A percentile compares a stretch with the other conserved stretches of the same genome.
These are phyloP conservation scores for Fusarium liriodendri DNA, from an alignment of 2,329 filamentous ascomycete genomes.

Conservation along the genomic window DNA sequence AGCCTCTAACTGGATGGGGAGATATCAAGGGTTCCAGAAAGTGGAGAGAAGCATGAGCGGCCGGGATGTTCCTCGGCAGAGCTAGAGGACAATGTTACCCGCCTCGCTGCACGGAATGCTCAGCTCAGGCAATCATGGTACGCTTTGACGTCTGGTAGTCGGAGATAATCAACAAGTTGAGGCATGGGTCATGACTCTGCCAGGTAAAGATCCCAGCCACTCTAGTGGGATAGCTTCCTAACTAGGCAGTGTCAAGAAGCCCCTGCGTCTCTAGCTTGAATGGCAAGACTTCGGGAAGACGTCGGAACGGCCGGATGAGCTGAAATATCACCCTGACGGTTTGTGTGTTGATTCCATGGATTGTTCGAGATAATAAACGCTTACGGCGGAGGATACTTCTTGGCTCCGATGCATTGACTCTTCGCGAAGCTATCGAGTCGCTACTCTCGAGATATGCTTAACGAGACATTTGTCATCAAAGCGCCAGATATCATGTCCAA, in stretches of 20 bases:
- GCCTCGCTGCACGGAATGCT: background rate
- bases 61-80: background rate
- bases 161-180: background rate
- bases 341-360: background rate
- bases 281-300: background rate
- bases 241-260: background rate
- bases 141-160: background rate
- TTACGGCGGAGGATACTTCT: background rate
- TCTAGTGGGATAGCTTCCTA: background rate
- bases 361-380: background rate
- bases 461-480: background rate
- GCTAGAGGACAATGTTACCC: background rate
- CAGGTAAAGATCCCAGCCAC: background rate
- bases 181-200: background rate
- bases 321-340: background rate
- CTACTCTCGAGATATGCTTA: background rate
- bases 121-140: background rate
- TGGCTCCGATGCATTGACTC: background rate
- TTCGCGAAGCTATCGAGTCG: background rate
- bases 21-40: background rate
- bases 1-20: constrained; percentile 4
- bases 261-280: background rate
- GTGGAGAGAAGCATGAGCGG: constrained; percentile 4
- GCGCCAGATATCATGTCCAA: background rate
- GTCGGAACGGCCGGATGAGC: background rate